phyloP scores from a whole-genome alignment of 768 basidiomycete species.

The Trametopsis cervina region DNA sequence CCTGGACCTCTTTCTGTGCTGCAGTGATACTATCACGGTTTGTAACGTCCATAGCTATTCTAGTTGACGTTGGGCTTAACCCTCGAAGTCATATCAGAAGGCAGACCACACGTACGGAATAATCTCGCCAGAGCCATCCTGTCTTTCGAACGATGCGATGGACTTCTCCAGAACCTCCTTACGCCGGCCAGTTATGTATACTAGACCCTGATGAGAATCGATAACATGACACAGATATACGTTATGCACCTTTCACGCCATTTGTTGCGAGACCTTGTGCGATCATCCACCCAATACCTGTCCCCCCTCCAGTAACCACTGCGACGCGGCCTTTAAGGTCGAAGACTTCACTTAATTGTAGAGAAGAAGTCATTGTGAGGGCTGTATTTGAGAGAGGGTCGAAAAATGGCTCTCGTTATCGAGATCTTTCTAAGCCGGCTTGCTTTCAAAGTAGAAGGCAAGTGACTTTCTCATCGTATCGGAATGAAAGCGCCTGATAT shows the following conservation, averaged over 20 bases:
- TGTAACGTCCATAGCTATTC: constrained; percentile 68
- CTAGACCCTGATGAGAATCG: constrained; percentile 19
- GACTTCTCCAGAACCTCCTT: constrained; percentile 55
- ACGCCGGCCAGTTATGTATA: constrained; percentile 73
- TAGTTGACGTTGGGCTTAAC: constrained; percentile 17
- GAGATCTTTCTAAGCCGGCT: too few relatives aligned
- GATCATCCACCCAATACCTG: constrained; percentile 58
- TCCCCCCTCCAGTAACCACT: constrained; percentile 43
- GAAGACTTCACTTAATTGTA: constrained; percentile 11
- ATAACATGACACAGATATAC: neutral
- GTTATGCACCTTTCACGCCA: constrained; percentile 45
- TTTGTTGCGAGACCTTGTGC: constrained; percentile 66
- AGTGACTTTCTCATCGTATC: too few relatives aligned
- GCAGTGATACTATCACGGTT: constrained; percentile 56
- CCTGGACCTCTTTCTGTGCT: constrained; percentile 46
- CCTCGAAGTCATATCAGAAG: neutral
- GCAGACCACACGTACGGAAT: constrained; percentile 42
- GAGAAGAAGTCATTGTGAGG: constrained; percentile 1
- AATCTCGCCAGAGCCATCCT: constrained; percentile 37
- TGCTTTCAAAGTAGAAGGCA: too few relatives aligned
- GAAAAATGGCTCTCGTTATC: too few relatives aligned
- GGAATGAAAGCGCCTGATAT: too few relatives aligned
- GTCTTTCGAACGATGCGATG: constrained; percentile 35
- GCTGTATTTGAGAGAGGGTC: too few relatives aligned
- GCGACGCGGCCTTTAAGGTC: constrained; percentile 53